Evolutionary conservation across 2,329 filamentous ascomycete genomes (phyloP), one percentile per base, ranked within the genome.

Genomic region (Chaetoscypha palmicola): DNA sequence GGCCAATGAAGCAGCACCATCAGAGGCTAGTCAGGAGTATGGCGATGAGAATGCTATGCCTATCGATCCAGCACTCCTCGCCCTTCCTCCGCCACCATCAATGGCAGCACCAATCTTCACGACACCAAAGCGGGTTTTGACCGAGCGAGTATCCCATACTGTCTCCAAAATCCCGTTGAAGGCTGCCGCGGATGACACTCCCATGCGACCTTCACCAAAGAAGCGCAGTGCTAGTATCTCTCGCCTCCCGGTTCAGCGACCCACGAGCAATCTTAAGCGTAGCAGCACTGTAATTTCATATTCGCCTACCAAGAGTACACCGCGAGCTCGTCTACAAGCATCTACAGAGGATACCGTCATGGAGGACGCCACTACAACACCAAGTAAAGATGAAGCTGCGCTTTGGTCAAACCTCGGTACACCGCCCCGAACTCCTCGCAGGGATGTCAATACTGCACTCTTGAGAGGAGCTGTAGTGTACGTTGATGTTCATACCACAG

Each of bases 401-500:
- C 53, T 52, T 11, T 80, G 75, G 75, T 75, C 75, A 3, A 70
- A 66, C 0, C 61, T 71, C 23, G 75, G 69, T 11, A 80, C 76
- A 0, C 77, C 77, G 2, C 71, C 71, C 2, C 72, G 73, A 26
- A 79, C 76, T 17, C 73, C 76, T 16, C 71, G 73, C 4, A 67
- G 68, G 1, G 72, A 80, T 42, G 52, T 79, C 8, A 67, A 78
- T 51, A 63, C 70, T 3, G 58, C 62, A 0, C 62, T 85, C 3
- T 70, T 91, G 2, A 72, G 74, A 16, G 88, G 87, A 1, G 84
- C 81, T 12, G 77, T 88, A 2, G 84, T 92, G 3, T 88, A 81
- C 59, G 85, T 92, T 2, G 88, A 95, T 62, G 86, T 94, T 2
- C 79, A 87, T 59, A 90, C 86, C 1, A 84, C 77, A 7, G 85